These are phyloP conservation scores for Sungouiozyma intestinalis DNA, from an alignment of 805 yeast genomes.

Conservation along the genomic window DNA sequence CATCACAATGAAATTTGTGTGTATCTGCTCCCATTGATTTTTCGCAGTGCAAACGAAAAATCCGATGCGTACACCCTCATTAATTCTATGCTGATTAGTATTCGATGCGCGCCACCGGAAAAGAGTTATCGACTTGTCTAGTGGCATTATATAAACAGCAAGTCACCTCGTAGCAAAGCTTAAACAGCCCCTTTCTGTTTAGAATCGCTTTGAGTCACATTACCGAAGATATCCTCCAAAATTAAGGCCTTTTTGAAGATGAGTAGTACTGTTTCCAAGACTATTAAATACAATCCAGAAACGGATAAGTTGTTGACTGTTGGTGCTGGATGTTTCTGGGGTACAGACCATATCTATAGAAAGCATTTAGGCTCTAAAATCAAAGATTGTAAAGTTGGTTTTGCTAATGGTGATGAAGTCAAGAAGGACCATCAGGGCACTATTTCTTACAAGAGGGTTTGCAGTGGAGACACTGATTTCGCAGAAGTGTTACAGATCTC, in stretches of 20 bases:
- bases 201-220: too few species aligned
- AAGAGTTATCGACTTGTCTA: neutral
- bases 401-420: constrained; percentile 59
- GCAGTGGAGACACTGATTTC: constrained; percentile 59
- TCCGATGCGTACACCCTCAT: too few species aligned
- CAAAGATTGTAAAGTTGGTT: constrained; percentile 77
- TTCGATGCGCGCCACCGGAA: too few species aligned
- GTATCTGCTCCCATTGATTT: too few species aligned
- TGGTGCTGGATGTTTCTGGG: constrained; percentile 79
- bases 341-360: constrained; percentile 73
- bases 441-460: constrained; percentile 55
- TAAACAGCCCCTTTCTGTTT: too few species aligned
- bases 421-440: constrained; percentile 33
- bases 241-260: constrained; percentile 4
- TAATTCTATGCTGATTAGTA: too few species aligned
- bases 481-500: constrained; percentile 82
- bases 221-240: too few species aligned
- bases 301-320: constrained; percentile 46
- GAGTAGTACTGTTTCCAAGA: constrained; percentile 28
- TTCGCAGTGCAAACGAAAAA: too few species aligned
- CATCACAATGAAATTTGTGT: too few species aligned
- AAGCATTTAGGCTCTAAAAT: constrained; percentile 56
- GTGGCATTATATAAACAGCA: neutral
- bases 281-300: constrained; percentile 33
- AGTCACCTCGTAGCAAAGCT: too few species aligned